Percentiles rank a stretch among this genome's conserved stretches.
Evolutionary conservation across 768 basidiomycete species (phyloP).

Genomic region (Naganishia vishniacii): DNA sequence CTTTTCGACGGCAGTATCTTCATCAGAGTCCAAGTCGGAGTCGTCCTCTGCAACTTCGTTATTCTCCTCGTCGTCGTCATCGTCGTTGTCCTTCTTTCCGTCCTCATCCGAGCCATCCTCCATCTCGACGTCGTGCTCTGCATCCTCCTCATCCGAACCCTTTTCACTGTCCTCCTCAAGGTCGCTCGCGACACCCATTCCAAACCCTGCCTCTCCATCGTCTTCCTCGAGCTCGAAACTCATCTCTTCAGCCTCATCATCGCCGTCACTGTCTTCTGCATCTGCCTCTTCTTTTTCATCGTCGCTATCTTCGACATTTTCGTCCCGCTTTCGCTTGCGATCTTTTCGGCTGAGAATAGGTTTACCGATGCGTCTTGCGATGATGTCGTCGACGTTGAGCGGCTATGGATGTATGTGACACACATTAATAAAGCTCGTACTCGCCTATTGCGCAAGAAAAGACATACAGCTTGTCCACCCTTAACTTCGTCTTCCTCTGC

Average conservation of each 20-base stretch:
- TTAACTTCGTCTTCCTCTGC: conserved; percentile 60
- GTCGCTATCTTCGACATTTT: conserved; percentile 27
- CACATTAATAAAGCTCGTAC: too few relatives aligned
- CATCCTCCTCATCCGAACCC: conserved; percentile 31
- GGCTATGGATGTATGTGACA: too few relatives aligned
- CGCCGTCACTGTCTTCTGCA: conserved; percentile 44
- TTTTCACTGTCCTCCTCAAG: conserved; percentile 21
- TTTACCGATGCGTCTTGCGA: conserved; percentile 60
- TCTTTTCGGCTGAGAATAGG: conserved; percentile 53
- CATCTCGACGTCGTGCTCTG: conserved; percentile 42
- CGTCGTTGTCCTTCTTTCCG: conserved; percentile 39
- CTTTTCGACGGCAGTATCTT: conserved; percentile 58
- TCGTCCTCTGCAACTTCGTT: conserved; percentile 49
- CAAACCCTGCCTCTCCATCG: conserved; percentile 34
- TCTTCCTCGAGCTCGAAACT: conserved; percentile 30
- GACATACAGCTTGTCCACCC: conserved; percentile 49
- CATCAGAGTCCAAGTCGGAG: conserved; percentile 39
- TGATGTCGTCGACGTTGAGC: conserved; percentile 89
- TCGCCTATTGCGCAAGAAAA: not conserved
- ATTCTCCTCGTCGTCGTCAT: conserved; percentile 48
- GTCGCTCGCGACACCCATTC: conserved; percentile 30
- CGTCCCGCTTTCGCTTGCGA: conserved; percentile 57
- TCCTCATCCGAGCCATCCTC: conserved; percentile 26
- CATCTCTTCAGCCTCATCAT: conserved; percentile 37
- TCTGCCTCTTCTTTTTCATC: conserved; percentile 39